Percentiles rank a stretch among this genome's conserved stretches.
These are phyloP conservation scores for Thelonectria blattea DNA, from an alignment of 2,329 filamentous ascomycete species.

Conservation along the genomic window DNA sequence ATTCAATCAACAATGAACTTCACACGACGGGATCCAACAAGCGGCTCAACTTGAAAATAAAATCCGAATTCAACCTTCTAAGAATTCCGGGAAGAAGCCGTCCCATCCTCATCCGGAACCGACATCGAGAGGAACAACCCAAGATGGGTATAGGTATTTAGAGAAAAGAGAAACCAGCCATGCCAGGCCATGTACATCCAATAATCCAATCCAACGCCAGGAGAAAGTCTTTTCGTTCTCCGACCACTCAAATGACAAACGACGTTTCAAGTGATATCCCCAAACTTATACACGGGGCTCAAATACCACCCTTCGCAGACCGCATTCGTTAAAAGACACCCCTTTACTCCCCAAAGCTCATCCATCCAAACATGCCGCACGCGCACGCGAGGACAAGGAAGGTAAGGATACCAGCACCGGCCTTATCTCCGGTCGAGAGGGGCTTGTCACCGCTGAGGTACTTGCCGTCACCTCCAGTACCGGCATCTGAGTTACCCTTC, in stretches of 20 bases:
- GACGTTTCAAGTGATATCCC: slow-evolving; percentile 20
- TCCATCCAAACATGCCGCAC: slow-evolving; percentile 54
- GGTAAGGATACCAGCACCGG: slow-evolving; percentile 56
- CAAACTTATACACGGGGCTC: slow-evolving; percentile 14
- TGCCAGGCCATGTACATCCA: slow-evolving; percentile 31
- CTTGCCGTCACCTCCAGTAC: slow-evolving; percentile 44
- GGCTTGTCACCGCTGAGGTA: slow-evolving; percentile 42
- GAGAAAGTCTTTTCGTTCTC: slow-evolving; percentile 23
- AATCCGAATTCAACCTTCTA: not conserved
- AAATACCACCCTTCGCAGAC: slow-evolving; percentile 13
- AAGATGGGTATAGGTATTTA: slow-evolving; percentile 5
- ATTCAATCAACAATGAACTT: not conserved
- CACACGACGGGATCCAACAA: not conserved
- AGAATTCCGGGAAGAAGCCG: not conserved
- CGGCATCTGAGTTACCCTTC: slow-evolving; percentile 51
- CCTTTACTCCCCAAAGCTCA: slow-evolving; percentile 48
- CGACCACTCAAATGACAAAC: slow-evolving; percentile 11
- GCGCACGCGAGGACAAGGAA: slow-evolving; percentile 50
- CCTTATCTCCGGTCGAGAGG: slow-evolving; percentile 52
- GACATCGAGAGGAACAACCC: slow-evolving; percentile 16
- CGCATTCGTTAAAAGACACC: slow-evolving; percentile 19
- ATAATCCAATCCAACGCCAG: slow-evolving; percentile 37
- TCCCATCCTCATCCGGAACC: not conserved
- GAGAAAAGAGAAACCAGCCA: slow-evolving; percentile 24
- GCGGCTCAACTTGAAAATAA: not conserved